Base-by-base conservation (phyloP, 2,329 filamentous ascomycete genomes). In the Pseudogymnoascus sp. region DNA sequence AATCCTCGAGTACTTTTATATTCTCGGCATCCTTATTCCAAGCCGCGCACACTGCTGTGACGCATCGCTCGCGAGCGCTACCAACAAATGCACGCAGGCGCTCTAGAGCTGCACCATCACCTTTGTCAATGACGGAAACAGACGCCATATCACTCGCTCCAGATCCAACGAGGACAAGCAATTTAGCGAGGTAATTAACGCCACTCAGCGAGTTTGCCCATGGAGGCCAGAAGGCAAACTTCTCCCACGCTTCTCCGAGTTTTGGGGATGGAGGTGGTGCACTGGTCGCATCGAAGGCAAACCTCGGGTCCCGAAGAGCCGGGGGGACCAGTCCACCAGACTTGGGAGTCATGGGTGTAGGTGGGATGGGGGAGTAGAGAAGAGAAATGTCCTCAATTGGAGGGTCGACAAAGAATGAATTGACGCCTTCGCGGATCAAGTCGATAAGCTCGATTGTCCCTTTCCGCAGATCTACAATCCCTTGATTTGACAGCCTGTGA, bases 11-110 rank as follows among this genome's bases (percentile, higher is more conserved):
- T 68, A 89, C 86, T 75, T 93, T 96, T 78, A 93, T 92, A 69
- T 93, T 90, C 75, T 97, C 92, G 2, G 93, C 91, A 75, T 99
- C 96, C 62, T 87, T 88, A 71, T 92, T 93, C 96, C 95, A 99
- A 0, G 92, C 90, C 13, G 89, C 89, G 72, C 92, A 96, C 19
- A 96, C 84, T 1, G 93, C 93, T 31, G 88, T 87, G 2, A 96
- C 88, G 67, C 89, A 93, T 67, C 95, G 85, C 73, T 99, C 96
- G 62, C 95, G 85, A 6, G 93, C 87, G 13, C 84, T 82, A 28
- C 87, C 88, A 43, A 98, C 89, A 60, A 98, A 82, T 2, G 82
- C 77, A 71, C 87, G 91, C 57, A 99, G 80, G 54, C 86, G 82
- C 68, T 98, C 93, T 60, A 88, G 77, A 13, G 86, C 82, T 64